Conservation (phyloP, 306 rosid genomes). For the Cucumis sativus region DNA sequence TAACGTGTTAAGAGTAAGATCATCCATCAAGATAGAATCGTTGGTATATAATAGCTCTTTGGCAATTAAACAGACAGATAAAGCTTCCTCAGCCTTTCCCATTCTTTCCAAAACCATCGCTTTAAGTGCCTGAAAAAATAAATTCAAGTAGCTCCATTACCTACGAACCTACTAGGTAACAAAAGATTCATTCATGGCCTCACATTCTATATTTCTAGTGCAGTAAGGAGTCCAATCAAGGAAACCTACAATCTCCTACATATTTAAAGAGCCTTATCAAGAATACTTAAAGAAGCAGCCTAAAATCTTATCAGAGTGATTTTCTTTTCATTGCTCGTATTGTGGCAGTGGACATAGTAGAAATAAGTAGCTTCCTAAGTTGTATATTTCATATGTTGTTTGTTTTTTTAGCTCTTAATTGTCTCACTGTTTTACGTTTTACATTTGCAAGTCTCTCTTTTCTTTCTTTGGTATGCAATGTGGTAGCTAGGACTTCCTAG, state of each 20-base stretch:
- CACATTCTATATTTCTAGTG: background rate
- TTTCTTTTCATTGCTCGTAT: background rate
- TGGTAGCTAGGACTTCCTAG: too few relatives aligned
- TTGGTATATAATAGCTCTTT: conserved; percentile 46
- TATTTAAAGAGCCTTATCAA: background rate
- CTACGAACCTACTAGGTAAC: background rate
- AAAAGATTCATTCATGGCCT: background rate
- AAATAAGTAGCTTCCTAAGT: background rate
- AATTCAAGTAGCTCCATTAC: background rate
- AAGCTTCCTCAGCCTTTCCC: conserved; percentile 80
- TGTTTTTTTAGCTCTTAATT: too few relatives aligned
- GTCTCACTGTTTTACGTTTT: too few relatives aligned
- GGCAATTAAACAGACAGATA: conserved; percentile 53
- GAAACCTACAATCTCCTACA: background rate
- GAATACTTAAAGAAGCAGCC: background rate
- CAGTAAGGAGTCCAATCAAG: background rate
- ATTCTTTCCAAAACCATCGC: conserved; percentile 80
- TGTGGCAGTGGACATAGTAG: background rate
- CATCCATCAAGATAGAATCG: conserved; percentile 67
- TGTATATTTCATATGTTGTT: too few relatives aligned
- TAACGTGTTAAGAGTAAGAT: conserved; percentile 88
- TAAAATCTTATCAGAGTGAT: background rate
- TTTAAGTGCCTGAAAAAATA: conserved; percentile 60
- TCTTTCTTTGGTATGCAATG: too few relatives aligned
- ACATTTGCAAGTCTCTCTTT: too few relatives aligned